Evolutionary conservation across 2,329 filamentous ascomycete species (phyloP), one percentile per base, ranked within the genome.

Genomic region (Aspergillus oerlinghausenensis): DNA sequence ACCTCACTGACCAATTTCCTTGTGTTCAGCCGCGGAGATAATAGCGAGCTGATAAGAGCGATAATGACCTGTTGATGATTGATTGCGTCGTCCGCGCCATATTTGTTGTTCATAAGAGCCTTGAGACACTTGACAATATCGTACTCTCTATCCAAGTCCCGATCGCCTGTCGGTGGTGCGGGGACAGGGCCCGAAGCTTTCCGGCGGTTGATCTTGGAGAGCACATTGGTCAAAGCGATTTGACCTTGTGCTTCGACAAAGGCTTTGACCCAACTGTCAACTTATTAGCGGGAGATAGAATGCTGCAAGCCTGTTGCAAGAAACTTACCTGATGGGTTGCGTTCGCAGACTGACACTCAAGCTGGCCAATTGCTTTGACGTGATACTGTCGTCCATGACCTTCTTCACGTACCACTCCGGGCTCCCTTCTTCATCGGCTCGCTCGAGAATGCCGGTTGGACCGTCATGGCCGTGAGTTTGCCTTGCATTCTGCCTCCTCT

Each of bases 91-190:
- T 99, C 94, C 60, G 94, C 94, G 60, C 94, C 94, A 73, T 96
- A 97, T 73, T 96, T 97, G 83, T 97, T 99, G 84, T 99, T 99
- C 89, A 97, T 96, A 56, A 97, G 77, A 32, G 92, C 92, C 79
- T 97, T 97, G 57, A 99, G 77, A 77, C 94, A 97, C 77, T 99
- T 99, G 71, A 96, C 86, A 61, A 99, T 96, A 70, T 97, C 94
- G 72, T 97, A 97, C 76, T 96, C 92, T 64, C 89, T 86, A 69
- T 97, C 92, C 51, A 94, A 80, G 69, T 93, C 90, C 72, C 89
- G 91, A 66, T 96, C 91, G 56, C 78, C 83, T 73, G 77, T 75
- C 28, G 80, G 84, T 35, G 80, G 75, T 4, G 85, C 83, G 25
- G 84, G 83, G 3, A 86, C 83, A 2, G 89, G 89, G 4, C 90